A percentile compares a stretch with the other conserved stretches of the same genome.
Evolutionary conservation across 345 rosid genomes (phyloP).

Genomic region (Gossypium stocksii): DNA sequence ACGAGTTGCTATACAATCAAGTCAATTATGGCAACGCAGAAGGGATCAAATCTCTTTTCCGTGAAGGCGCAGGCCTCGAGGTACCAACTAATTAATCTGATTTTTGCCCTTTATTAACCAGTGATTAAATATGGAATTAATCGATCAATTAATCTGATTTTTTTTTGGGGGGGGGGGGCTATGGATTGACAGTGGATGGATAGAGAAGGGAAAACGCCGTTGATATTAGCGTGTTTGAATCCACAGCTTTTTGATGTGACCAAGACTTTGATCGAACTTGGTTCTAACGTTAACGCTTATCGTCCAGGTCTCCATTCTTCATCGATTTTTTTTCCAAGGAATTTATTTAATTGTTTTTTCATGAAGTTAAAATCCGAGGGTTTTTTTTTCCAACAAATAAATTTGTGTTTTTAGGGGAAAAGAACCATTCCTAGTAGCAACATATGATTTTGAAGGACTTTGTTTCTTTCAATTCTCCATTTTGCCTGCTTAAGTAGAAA

Average conservation of each 20-base stretch:
- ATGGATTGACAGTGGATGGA: constrained; percentile 67
- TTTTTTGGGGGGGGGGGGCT: neutral
- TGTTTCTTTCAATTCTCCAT: neutral
- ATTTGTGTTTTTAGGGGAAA: neutral
- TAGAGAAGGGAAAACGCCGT: constrained; percentile 88
- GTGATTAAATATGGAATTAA: neutral
- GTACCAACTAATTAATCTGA: constrained; percentile 24
- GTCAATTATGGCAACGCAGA: constrained; percentile 67
- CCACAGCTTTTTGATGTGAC: constrained; percentile 61
- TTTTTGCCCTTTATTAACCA: neutral
- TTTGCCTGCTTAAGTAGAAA: neutral
- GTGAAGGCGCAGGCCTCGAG: constrained; percentile 93
- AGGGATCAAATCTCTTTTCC: constrained; percentile 69
- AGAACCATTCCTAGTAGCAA: neutral
- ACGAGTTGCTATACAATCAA: constrained; percentile 75
- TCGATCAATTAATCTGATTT: neutral
- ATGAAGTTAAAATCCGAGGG: neutral
- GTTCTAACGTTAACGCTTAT: constrained; percentile 80
- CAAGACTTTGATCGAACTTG: constrained; percentile 75
- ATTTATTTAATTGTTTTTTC: neutral
- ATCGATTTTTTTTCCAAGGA: neutral
- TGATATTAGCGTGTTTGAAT: constrained; percentile 78
- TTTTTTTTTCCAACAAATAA: neutral
- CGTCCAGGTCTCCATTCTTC: constrained; percentile 56
- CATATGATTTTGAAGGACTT: neutral